These are phyloP conservation scores for Trichoderma pleuroti DNA, from an alignment of 2,329 filamentous ascomycete genomes.

Conservation along the genomic window DNA sequence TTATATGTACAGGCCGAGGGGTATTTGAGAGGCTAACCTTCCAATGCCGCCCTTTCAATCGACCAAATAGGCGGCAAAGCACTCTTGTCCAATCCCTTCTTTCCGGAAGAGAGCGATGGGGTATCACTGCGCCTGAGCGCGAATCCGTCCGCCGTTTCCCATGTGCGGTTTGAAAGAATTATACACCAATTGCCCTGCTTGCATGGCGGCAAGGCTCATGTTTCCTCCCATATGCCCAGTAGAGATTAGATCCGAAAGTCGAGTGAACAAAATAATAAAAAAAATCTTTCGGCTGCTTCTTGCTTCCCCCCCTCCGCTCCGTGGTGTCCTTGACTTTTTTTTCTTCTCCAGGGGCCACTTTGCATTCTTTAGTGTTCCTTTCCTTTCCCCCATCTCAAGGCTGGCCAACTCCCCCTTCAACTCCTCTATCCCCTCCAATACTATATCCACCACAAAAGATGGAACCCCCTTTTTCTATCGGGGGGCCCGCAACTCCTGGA, in stretches of 20 bases:
- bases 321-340: conserved; percentile 19
- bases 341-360: conserved; percentile 23
- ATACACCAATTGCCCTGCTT: conserved; percentile 13
- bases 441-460: conserved; percentile 25
- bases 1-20: conserved; percentile 35
- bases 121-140: conserved; percentile 6
- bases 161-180: conserved; percentile 18
- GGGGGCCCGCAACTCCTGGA: conserved; percentile 22
- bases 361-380: conserved; percentile 35
- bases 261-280: neutral
- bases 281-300: conserved; percentile 6
- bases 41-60: conserved; percentile 23
- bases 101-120: conserved; percentile 21
- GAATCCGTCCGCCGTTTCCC: conserved; percentile 14
- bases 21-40: conserved; percentile 22
- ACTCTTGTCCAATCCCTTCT: conserved; percentile 25
- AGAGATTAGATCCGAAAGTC: conserved; percentile 19
- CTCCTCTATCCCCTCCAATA: conserved; percentile 29
- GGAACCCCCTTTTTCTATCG: conserved; percentile 23
- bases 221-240: conserved; percentile 19
- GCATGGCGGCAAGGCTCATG: neutral
- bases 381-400: conserved; percentile 24
- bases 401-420: conserved; percentile 27
- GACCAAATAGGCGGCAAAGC: conserved; percentile 23
- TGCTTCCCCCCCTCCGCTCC: conserved; percentile 20